Evolutionary conservation across 78 protist genomes (phyloP).

Genomic region (Chrysochromulina tobinii): DNA sequence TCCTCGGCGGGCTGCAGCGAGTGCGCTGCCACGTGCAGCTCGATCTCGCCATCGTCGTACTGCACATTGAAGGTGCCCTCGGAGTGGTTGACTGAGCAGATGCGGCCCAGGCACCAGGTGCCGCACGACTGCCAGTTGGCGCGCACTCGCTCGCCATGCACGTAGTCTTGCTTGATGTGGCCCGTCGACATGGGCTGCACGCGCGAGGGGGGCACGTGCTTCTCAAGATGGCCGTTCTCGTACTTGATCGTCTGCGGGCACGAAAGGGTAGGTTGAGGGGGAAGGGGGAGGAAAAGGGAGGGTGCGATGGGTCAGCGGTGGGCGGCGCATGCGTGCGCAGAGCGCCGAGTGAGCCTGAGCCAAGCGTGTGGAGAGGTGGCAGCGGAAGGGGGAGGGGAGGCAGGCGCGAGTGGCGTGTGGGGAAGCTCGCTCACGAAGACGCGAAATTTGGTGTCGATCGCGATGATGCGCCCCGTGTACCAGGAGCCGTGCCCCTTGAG

Average conservation of each 20-base stretch:
- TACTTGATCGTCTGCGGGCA: not conserved
- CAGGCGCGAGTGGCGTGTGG: too few species aligned
- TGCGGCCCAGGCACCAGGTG: not conserved
- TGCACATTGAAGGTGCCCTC: not conserved
- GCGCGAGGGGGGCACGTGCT: constrained; percentile 21
- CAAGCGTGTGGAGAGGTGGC: too few species aligned
- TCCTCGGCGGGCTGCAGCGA: too few species aligned
- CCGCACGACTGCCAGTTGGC: not conserved
- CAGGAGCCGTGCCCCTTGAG: not conserved
- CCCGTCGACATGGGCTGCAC: not conserved
- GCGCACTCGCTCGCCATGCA: not conserved
- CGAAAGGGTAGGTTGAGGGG: too few species aligned
- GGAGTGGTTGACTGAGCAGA: not conserved
- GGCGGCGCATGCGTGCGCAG: too few species aligned
- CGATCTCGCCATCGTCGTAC: too few species aligned
- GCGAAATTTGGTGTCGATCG: not conserved
- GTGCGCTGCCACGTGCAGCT: too few species aligned
- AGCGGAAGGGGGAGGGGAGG: too few species aligned
- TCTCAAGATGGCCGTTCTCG: not conserved
- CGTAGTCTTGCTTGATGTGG: not conserved
- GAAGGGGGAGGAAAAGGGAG: too few species aligned
- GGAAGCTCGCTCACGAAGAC: not conserved
- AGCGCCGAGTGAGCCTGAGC: too few species aligned
- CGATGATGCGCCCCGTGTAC: not conserved
- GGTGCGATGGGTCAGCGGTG: too few species aligned